Percentiles rank a stretch among this genome's conserved stretches.
Conservation (phyloP, 2,329 filamentous ascomycete species). For the Tolypocladium amazonense region DNA sequence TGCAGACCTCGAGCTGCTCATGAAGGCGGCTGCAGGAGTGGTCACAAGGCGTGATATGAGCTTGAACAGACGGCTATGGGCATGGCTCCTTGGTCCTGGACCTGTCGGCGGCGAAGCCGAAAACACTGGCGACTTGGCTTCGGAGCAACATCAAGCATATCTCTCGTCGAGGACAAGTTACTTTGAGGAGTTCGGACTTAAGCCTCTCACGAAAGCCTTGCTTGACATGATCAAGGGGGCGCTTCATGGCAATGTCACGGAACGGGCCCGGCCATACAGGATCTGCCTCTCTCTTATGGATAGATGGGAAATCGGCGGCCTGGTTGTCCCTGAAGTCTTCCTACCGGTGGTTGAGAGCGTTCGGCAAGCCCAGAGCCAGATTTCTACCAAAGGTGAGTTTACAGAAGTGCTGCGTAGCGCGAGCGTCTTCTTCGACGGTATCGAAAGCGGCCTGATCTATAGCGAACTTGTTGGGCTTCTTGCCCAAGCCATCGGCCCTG, state of each 20-base stretch:
- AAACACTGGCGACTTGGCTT: slow-evolving; percentile 32
- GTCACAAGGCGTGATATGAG: slow-evolving; percentile 93
- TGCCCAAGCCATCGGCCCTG: slow-evolving; percentile 43
- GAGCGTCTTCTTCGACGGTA: slow-evolving; percentile 93
- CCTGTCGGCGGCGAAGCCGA: slow-evolving; percentile 39
- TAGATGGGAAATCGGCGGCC: slow-evolving; percentile 89
- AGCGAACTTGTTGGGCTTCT: slow-evolving; percentile 66
- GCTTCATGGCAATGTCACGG: slow-evolving; percentile 28
- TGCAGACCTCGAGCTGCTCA: slow-evolving; percentile 69
- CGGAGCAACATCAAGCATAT: slow-evolving; percentile 32
- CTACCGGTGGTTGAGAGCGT: slow-evolving; percentile 76
- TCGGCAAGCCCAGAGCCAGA: slow-evolving; percentile 57
- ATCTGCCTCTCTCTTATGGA: slow-evolving; percentile 96
- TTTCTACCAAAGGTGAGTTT: slow-evolving; percentile 59
- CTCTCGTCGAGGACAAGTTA: slow-evolving; percentile 60
- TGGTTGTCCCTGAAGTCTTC: slow-evolving; percentile 82
- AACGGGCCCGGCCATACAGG: slow-evolving; percentile 75
- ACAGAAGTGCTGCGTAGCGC: slow-evolving; percentile 85
- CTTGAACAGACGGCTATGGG: slow-evolving; percentile 87
- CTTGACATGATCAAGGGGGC: slow-evolving; percentile 58
- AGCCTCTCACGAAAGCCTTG: slow-evolving; percentile 63
- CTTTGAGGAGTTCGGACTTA: slow-evolving; percentile 71
- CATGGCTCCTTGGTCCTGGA: slow-evolving; percentile 84
- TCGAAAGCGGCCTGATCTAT: slow-evolving; percentile 90
- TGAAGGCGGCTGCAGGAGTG: slow-evolving; percentile 76